These are phyloP conservation scores for Senna tora DNA, from an alignment of 306 rosid genomes.

Conservation along the genomic window DNA sequence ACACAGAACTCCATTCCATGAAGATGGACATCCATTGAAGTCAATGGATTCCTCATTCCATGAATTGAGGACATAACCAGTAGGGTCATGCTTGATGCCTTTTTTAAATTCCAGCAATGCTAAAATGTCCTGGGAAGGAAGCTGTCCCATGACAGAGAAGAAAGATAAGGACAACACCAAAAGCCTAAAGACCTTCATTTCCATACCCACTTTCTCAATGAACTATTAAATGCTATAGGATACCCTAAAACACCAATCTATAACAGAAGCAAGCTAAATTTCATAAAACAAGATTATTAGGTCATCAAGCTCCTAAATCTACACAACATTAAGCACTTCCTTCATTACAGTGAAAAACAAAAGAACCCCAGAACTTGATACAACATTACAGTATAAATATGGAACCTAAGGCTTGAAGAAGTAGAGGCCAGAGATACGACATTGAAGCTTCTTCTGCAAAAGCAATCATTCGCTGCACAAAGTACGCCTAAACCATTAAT, in stretches of 20 bases:
- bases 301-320: slow-evolving; percentile 31
- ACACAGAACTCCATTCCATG: slow-evolving; percentile 94
- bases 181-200: slow-evolving; percentile 61
- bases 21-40: slow-evolving; percentile 95
- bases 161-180: slow-evolving; percentile 64
- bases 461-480: slow-evolving; percentile 26
- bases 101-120: slow-evolving; percentile 89
- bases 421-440: slow-evolving; percentile 8
- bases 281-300: slow-evolving; percentile 19
- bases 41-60: slow-evolving; percentile 99
- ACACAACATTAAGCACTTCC: slow-evolving; percentile 20
- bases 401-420: slow-evolving; percentile 37
- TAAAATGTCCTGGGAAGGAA: slow-evolving; percentile 96
- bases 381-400: slow-evolving; percentile 34
- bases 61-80: slow-evolving; percentile 80
- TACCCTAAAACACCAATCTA: slow-evolving; percentile 28
- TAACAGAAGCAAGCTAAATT: slow-evolving; percentile 35
- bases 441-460: slow-evolving; percentile 45
- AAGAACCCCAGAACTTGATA: slow-evolving; percentile 17
- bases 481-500: slow-evolving; percentile 43
- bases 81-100: slow-evolving; percentile 93
- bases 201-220: slow-evolving; percentile 29
- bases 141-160: slow-evolving; percentile 77
- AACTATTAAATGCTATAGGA: slow-evolving; percentile 32
- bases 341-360: slow-evolving; percentile 24